Percentiles rank a stretch among this genome's conserved stretches.
Evolutionary conservation across 805 yeast genomes (phyloP).

Genomic region (Sporopachydermia lactativora): DNA sequence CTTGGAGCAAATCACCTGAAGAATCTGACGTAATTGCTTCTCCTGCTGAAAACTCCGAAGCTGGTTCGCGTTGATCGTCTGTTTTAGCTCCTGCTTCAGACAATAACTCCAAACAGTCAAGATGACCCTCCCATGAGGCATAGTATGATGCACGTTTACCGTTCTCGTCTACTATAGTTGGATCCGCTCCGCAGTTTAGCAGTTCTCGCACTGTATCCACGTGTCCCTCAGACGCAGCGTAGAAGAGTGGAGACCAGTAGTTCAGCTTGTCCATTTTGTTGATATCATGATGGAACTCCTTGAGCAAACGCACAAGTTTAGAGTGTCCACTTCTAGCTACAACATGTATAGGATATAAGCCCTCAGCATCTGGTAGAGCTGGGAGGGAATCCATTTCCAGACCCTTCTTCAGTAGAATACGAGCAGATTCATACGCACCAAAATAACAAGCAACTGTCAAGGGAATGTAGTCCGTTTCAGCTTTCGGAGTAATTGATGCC

Average conservation of each 20-base stretch:
- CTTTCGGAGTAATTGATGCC: slow-evolving; percentile 22
- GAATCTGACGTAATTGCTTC: neutral
- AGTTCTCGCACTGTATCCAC: slow-evolving; percentile 53
- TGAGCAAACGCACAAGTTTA: slow-evolving; percentile 49
- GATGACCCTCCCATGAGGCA: slow-evolving; percentile 91
- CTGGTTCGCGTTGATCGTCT: neutral
- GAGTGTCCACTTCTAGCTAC: slow-evolving; percentile 75
- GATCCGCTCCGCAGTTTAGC: slow-evolving; percentile 59
- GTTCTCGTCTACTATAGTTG: slow-evolving; percentile 59
- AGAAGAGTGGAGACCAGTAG: slow-evolving; percentile 89
- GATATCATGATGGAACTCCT: slow-evolving; percentile 43
- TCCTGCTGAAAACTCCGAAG: no score
- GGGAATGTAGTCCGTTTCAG: slow-evolving; percentile 33
- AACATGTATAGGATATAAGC: slow-evolving; percentile 77
- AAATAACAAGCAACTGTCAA: slow-evolving; percentile 79
- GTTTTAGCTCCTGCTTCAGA: slow-evolving; percentile 24
- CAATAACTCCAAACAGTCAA: slow-evolving; percentile 61
- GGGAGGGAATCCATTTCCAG: slow-evolving; percentile 18
- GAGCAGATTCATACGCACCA: slow-evolving; percentile 62
- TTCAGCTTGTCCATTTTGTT: slow-evolving; percentile 74
- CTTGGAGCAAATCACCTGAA: neutral
- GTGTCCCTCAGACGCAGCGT: slow-evolving; percentile 81
- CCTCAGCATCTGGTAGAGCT: slow-evolving; percentile 59
- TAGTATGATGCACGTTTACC: slow-evolving; percentile 72
- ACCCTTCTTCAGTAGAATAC: slow-evolving; percentile 36